Conservation (phyloP, 495 filamentous ascomycete species). For the Cudoniella acicularis region DNA sequence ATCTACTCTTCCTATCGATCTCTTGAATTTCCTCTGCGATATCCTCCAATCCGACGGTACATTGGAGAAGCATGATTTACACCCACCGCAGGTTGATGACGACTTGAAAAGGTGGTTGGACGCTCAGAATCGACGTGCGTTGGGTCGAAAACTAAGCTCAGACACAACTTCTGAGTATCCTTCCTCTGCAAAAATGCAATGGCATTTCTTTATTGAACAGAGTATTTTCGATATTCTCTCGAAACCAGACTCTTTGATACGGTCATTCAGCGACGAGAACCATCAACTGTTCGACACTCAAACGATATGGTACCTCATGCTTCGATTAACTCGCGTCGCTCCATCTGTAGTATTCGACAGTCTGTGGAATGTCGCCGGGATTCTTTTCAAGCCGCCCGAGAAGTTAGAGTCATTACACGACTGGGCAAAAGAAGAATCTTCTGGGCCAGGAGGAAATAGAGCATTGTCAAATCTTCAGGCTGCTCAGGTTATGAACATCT, state of each 20-base stretch:
- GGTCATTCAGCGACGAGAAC: constrained; percentile 56
- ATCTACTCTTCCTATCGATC: constrained; percentile 35
- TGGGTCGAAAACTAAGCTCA: not conserved
- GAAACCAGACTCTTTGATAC: constrained; percentile 57
- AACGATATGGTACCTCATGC: constrained; percentile 48
- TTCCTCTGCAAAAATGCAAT: constrained; percentile 31
- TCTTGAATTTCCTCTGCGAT: constrained; percentile 51
- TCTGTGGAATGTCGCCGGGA: constrained; percentile 68
- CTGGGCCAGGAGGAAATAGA: constrained; percentile 32
- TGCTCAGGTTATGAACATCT: constrained; percentile 48
- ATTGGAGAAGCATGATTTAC: constrained; percentile 42
- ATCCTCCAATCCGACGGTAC: constrained; percentile 47
- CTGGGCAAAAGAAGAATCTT: constrained; percentile 29
- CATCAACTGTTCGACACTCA: constrained; percentile 44
- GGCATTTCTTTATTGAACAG: constrained; percentile 64
- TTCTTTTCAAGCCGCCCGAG: constrained; percentile 63
- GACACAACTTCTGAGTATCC: not conserved
- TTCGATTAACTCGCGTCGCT: constrained; percentile 44
- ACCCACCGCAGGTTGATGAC: constrained; percentile 36
- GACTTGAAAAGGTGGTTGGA: constrained; percentile 10
- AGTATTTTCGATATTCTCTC: constrained; percentile 71
- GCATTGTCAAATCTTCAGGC: constrained; percentile 32
- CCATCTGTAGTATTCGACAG: constrained; percentile 65
- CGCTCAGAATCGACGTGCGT: not conserved
- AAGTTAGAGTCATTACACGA: constrained; percentile 40